These are phyloP conservation scores for Chiua virens DNA, from an alignment of 768 basidiomycete species.

Conservation along the genomic window DNA sequence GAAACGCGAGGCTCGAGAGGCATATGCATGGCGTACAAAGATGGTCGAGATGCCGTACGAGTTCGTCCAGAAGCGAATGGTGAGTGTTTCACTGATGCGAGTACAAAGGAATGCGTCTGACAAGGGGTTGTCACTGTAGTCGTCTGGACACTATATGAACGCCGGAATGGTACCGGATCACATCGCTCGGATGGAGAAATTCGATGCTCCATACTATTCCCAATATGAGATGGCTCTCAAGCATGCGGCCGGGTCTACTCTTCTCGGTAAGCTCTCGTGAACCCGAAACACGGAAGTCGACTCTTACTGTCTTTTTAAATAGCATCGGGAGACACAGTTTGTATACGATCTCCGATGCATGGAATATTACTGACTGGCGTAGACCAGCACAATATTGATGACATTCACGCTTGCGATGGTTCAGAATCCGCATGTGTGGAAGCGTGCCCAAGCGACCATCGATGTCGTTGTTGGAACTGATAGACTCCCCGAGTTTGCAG, in stretches of 20 bases:
- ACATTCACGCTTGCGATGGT: slow-evolving; percentile 16
- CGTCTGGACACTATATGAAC: background rate
- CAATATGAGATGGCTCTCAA: slow-evolving; percentile 8
- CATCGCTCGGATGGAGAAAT: slow-evolving; percentile 11
- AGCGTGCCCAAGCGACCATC: slow-evolving; percentile 11
- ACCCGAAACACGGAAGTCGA: background rate
- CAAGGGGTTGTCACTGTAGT: background rate
- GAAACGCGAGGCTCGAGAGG: slow-evolving; percentile 24
- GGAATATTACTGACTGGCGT: too few species aligned
- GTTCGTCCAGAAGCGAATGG: slow-evolving; percentile 18
- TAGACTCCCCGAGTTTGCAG: slow-evolving; percentile 8
- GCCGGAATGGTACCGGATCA: slow-evolving; percentile 14
- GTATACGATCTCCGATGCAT: too few species aligned
- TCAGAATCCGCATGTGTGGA: slow-evolving; percentile 8
- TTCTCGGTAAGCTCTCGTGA: slow-evolving; percentile 4
- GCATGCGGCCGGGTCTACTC: slow-evolving; percentile 5
- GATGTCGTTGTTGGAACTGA: slow-evolving; percentile 5
- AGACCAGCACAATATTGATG: background rate
- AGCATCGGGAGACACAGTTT: too few species aligned
- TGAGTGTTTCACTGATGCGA: background rate
- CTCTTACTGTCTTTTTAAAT: too few species aligned
- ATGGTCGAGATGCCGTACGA: slow-evolving; percentile 21
- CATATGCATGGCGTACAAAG: background rate
- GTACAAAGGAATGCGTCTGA: too few species aligned
- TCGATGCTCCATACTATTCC: slow-evolving; percentile 1